These are phyloP conservation scores for Paraglomus brasilianum DNA, from an alignment of 192 early-diverging fungal species.

Conservation along the genomic window DNA sequence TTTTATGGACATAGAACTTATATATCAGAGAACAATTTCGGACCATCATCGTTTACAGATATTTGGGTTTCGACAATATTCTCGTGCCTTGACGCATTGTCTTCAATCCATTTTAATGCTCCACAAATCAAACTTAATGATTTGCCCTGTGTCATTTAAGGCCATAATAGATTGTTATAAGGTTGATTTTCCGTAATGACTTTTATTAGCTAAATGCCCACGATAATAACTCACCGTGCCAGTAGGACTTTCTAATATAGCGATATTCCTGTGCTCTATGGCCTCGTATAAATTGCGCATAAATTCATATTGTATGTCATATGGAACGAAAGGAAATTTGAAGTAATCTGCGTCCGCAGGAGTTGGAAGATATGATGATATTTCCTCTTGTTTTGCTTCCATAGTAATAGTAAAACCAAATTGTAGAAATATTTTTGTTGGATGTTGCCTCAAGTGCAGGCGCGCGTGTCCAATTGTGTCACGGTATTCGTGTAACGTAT, in stretches of 20 bases:
- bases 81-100: constrained; percentile 42
- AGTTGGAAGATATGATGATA: neutral
- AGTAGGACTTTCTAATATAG: constrained; percentile 89
- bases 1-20: neutral
- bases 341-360: neutral
- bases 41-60: neutral
- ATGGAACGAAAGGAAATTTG: constrained; percentile 70
- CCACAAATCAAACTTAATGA: constrained; percentile 87
- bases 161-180: no score
- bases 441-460: no score
- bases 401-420: no score
- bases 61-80: neutral
- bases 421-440: no score
- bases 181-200: no score
- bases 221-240: constrained; percentile 64
- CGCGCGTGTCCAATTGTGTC: no score
- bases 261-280: constrained; percentile 66
- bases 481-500: no score
- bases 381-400: no score
- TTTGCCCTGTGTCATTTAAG: constrained; percentile 65
- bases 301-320: constrained; percentile 73
- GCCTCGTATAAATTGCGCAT: constrained; percentile 73
- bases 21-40: no score
- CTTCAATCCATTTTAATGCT: constrained; percentile 76
- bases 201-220: neutral